A percentile compares a stretch with the other conserved stretches of the same genome.
These are phyloP conservation scores for Cystobasidium onofrii DNA, from an alignment of 768 basidiomycete genomes.

Conservation along the genomic window DNA sequence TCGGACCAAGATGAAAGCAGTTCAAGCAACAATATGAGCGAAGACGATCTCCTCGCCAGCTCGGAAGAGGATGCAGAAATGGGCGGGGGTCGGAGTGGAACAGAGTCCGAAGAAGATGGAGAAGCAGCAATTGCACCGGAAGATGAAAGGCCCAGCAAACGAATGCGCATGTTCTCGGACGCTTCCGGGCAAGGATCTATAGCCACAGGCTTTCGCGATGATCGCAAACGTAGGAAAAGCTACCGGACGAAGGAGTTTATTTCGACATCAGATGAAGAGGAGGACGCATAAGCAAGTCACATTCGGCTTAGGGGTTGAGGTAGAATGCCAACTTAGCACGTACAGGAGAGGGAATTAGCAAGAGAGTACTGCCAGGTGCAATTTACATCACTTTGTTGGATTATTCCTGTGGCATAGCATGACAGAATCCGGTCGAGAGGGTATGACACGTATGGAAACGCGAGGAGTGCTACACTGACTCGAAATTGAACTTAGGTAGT, in stretches of 20 bases:
- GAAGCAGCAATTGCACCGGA: background rate
- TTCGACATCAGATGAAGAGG: slow-evolving; percentile 5
- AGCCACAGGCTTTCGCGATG: background rate
- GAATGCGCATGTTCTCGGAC: background rate
- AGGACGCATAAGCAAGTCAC: too few relatives aligned
- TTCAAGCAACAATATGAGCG: background rate
- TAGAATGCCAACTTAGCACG: too few relatives aligned
- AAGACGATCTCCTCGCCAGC: background rate
- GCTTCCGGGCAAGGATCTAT: background rate
- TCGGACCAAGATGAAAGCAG: background rate
- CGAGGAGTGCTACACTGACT: too few relatives aligned
- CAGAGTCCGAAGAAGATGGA: background rate
- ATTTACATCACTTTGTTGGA: too few relatives aligned
- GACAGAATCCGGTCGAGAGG: too few relatives aligned
- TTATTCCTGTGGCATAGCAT: too few relatives aligned
- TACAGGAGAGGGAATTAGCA: too few relatives aligned
- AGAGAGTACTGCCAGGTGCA: too few relatives aligned
- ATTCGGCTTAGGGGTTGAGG: too few relatives aligned
- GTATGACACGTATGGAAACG: too few relatives aligned
- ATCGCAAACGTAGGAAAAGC: background rate
- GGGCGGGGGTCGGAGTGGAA: background rate
- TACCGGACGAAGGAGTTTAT: slow-evolving; percentile 4
- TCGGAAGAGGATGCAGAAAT: background rate
- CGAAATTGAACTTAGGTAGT: too few relatives aligned
- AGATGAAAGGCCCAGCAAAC: background rate